Evolutionary conservation across 495 filamentous ascomycete genomes (phyloP).

Genomic region (Neurospora cerealis): DNA sequence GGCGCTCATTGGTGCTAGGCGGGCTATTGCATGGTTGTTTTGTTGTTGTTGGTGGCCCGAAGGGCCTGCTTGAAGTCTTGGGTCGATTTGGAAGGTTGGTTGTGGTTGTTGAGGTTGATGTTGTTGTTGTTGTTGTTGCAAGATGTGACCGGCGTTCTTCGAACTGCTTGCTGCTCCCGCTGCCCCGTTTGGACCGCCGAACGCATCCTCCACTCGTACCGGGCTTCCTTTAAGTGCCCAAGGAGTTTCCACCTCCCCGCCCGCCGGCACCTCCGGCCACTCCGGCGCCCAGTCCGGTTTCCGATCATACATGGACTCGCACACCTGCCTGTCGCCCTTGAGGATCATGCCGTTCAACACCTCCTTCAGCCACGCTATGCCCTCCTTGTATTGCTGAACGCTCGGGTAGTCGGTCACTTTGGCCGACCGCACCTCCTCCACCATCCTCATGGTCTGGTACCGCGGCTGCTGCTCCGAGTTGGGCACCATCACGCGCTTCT

Average conservation of each 20-base stretch:
- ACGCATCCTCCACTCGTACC: background rate
- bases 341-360: slow-evolving; percentile 9
- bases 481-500: slow-evolving; percentile 2
- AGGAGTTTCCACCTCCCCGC: background rate
- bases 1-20: background rate
- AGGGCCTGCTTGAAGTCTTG: background rate
- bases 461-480: background rate
- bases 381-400: slow-evolving; percentile 3
- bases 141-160: background rate
- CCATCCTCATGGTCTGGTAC: slow-evolving; percentile 6
- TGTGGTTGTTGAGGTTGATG: background rate
- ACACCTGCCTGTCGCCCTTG: slow-evolving; percentile 9
- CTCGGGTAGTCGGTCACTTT: slow-evolving; percentile 2
- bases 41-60: background rate
- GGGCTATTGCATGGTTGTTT: background rate
- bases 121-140: background rate
- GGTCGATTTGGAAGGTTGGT: background rate
- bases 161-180: background rate
- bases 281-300: slow-evolving; percentile 7
- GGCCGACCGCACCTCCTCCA: slow-evolving; percentile 12
- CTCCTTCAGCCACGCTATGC: slow-evolving; percentile 5
- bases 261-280: background rate
- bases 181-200: background rate
- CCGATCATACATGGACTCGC: slow-evolving; percentile 9
- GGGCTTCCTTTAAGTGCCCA: background rate